Conservation (phyloP, 176 grass and related monocot genomes). For the Poa annua region DNA sequence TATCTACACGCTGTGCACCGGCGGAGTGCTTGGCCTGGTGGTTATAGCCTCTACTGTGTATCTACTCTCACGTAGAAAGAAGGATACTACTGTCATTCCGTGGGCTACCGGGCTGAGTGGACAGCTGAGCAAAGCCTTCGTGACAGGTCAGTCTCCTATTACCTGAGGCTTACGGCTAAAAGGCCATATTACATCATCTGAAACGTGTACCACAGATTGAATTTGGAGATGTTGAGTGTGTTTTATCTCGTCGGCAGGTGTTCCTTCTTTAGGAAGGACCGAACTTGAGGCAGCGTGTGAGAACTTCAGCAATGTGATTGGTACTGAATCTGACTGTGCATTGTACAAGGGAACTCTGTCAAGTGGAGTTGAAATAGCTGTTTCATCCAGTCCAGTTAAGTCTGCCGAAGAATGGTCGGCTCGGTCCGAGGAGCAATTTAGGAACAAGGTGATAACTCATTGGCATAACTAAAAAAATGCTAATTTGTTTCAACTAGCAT, state of each 20-base stretch:
- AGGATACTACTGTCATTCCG: slow-evolving; percentile 57
- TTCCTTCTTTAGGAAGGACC: slow-evolving; percentile 58
- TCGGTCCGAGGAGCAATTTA: slow-evolving; percentile 59
- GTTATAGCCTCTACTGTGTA: slow-evolving; percentile 38
- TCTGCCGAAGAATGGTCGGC: slow-evolving; percentile 52
- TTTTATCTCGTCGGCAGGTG: slow-evolving; percentile 45
- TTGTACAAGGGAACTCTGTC: slow-evolving; percentile 83
- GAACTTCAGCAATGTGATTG: slow-evolving; percentile 83
- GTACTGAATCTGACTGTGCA: slow-evolving; percentile 49
- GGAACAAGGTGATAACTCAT: slow-evolving; percentile 55
- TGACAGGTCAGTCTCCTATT: slow-evolving; percentile 53
- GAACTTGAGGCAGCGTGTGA: slow-evolving; percentile 76
- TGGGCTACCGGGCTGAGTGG: slow-evolving; percentile 72
- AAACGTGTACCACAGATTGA: background rate
- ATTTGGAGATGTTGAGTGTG: slow-evolving; percentile 6
- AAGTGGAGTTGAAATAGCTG: slow-evolving; percentile 83
- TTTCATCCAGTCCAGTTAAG: slow-evolving; percentile 54
- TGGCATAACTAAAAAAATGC: background rate
- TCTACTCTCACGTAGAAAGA: slow-evolving; percentile 49
- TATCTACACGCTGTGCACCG: slow-evolving; percentile 39
- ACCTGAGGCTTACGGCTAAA: background rate
- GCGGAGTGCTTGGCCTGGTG: slow-evolving; percentile 48
- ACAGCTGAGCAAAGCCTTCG: slow-evolving; percentile 62
- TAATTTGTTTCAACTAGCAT: background rate
- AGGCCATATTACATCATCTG: background rate